These are phyloP conservation scores for Heritiera fomes DNA, from an alignment of 345 rosid genomes.

Conservation along the genomic window DNA sequence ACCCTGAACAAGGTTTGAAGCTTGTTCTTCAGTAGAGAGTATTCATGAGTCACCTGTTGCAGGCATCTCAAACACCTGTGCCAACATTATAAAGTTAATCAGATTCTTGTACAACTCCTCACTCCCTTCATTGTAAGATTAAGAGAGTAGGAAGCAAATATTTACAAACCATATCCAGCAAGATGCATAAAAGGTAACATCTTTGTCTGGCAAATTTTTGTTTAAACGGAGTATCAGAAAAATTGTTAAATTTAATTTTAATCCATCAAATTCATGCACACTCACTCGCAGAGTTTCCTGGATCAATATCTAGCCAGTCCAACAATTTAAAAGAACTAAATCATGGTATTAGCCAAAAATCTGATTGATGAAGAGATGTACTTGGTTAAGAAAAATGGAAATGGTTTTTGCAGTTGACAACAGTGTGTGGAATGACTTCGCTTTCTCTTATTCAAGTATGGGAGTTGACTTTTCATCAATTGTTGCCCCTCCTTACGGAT, in stretches of 20 bases:
- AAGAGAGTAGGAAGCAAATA: background rate
- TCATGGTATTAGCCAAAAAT: background rate
- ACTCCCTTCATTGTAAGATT: background rate
- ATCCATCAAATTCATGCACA: background rate
- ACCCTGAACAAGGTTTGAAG: constrained; percentile 65
- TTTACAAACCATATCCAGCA: background rate
- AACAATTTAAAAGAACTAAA: background rate
- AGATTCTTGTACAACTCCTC: constrained; percentile 11
- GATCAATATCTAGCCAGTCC: background rate
- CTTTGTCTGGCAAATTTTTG: background rate
- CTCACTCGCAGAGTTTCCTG: background rate
- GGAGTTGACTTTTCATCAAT: background rate
- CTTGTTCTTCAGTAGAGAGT: constrained; percentile 54
- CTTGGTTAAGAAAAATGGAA: background rate
- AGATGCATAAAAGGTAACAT: background rate
- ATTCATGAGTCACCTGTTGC: constrained; percentile 69
- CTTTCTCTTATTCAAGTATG: background rate
- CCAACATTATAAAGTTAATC: constrained; percentile 26
- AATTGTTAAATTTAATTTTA: background rate
- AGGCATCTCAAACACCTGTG: constrained; percentile 74
- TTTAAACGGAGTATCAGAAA: background rate
- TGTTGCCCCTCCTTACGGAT: background rate
- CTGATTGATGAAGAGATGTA: background rate
- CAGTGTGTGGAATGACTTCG: background rate
- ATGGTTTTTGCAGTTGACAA: background rate